Evolutionary conservation across 176 grass and related monocot species (phyloP).

Genomic region (Eremochloa ophiuroides): DNA sequence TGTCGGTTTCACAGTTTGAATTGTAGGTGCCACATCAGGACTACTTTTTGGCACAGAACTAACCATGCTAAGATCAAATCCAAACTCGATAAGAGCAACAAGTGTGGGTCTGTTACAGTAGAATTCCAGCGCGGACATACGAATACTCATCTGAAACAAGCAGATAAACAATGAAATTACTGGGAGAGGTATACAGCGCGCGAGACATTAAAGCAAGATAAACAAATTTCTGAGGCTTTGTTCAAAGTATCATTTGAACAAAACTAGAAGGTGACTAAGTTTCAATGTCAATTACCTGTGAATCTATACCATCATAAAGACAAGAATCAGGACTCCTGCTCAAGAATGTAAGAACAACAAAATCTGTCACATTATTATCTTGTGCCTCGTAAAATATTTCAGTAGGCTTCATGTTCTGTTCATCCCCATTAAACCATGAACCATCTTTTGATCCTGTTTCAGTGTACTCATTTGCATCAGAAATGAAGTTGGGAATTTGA

Average conservation of each 20-base stretch:
- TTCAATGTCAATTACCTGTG: constrained; percentile 59
- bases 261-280: not conserved
- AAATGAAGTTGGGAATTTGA: constrained; percentile 33
- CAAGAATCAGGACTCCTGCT: constrained; percentile 77
- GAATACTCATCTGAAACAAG: constrained; percentile 89
- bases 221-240: not conserved
- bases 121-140: constrained; percentile 83
- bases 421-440: constrained; percentile 36
- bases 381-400: constrained; percentile 89
- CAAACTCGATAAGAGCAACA: constrained; percentile 96
- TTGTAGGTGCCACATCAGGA: constrained; percentile 25
- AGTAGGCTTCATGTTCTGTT: constrained; percentile 33
- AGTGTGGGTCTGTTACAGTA: constrained; percentile 93
- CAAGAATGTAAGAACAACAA: constrained; percentile 82
- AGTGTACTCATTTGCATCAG: constrained; percentile 31
- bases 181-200: not conserved
- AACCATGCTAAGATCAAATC: constrained; percentile 68
- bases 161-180: not conserved
- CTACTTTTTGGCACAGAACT: constrained; percentile 47
- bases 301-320: constrained; percentile 89
- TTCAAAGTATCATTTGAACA: not conserved
- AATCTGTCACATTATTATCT: constrained; percentile 75
- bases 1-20: constrained; percentile 21
- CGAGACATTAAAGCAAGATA: not conserved
- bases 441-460: constrained; percentile 6